These are phyloP conservation scores for Rhododendron vialii DNA, from an alignment of 148 eudicot species.

Conservation along the genomic window DNA sequence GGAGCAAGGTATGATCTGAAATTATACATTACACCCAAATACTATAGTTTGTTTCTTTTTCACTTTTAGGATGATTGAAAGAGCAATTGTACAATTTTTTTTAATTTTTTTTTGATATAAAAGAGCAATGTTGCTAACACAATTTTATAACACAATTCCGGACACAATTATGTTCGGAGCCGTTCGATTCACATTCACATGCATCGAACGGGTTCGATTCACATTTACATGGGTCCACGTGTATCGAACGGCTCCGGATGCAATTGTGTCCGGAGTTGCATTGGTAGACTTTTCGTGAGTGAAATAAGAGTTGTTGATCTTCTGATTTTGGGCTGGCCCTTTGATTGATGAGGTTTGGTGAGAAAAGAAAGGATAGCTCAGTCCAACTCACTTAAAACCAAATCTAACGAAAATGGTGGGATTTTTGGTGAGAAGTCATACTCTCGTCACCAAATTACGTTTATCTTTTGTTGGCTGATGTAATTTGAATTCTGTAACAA, in stretches of 20 bases:
- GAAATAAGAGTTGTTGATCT: not conserved
- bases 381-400: not conserved
- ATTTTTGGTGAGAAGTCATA: not conserved
- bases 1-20: slow-evolving; percentile 26
- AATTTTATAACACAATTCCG: too few relatives aligned
- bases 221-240: too few relatives aligned
- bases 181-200: too few relatives aligned
- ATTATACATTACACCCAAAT: not conserved
- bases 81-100: too few relatives aligned
- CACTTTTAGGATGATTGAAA: too few relatives aligned
- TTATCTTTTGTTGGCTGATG: not conserved
- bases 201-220: too few relatives aligned
- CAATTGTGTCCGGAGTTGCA: too few relatives aligned
- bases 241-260: too few relatives aligned
- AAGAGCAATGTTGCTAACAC: too few relatives aligned
- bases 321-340: not conserved
- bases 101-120: too few relatives aligned
- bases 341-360: not conserved
- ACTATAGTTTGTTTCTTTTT: not conserved
- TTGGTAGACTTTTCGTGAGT: too few relatives aligned
- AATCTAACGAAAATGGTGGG: not conserved
- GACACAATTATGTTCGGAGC: too few relatives aligned
- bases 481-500: not conserved
- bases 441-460: not conserved
- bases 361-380: not conserved